phyloP scores from a whole-genome alignment of 257 asterid species.

The Prunella vulgaris region DNA sequence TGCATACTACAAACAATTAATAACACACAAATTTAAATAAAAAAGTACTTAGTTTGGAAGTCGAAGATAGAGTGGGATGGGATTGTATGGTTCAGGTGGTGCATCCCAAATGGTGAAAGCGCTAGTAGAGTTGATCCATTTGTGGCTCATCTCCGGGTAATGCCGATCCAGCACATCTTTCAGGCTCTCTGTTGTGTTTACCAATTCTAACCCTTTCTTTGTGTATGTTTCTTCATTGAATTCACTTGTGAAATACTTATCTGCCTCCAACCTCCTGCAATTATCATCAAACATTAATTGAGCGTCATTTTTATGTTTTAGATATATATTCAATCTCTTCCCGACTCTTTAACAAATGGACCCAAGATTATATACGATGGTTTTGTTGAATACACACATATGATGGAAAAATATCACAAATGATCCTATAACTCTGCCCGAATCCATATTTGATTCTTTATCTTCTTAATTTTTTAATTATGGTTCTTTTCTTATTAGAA shows the following conservation, averaged over 20 bases:
- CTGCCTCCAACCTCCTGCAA: slow-evolving; percentile 61
- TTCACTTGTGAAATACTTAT: slow-evolving; percentile 50
- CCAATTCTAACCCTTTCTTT: slow-evolving; percentile 60
- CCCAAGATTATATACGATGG: no score
- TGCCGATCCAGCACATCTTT: slow-evolving; percentile 59
- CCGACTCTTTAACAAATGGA: no score
- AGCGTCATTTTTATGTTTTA: no score
- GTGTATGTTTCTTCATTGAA: slow-evolving; percentile 57
- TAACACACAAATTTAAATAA: no score
- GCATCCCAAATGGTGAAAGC: slow-evolving; percentile 74
- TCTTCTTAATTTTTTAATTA: no score
- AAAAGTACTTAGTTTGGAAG: slow-evolving; percentile 26
- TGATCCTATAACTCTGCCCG: no score
- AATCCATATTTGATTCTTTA: no score
- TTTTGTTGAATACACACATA: no score
- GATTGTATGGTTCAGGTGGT: slow-evolving; percentile 31
- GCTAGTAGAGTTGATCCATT: slow-evolving; percentile 58
- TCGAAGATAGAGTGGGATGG: slow-evolving; percentile 49
- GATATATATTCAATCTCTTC: no score
- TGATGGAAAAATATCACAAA: no score
- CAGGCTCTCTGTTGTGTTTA: slow-evolving; percentile 49
- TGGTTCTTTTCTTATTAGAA: no score
- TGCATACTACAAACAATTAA: no score
- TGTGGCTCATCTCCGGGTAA: slow-evolving; percentile 48
- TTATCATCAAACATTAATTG: not conserved